Conservation (phyloP, 2,329 filamentous ascomycete genomes). For the Stagonosporopsis cucurbitacearum region DNA sequence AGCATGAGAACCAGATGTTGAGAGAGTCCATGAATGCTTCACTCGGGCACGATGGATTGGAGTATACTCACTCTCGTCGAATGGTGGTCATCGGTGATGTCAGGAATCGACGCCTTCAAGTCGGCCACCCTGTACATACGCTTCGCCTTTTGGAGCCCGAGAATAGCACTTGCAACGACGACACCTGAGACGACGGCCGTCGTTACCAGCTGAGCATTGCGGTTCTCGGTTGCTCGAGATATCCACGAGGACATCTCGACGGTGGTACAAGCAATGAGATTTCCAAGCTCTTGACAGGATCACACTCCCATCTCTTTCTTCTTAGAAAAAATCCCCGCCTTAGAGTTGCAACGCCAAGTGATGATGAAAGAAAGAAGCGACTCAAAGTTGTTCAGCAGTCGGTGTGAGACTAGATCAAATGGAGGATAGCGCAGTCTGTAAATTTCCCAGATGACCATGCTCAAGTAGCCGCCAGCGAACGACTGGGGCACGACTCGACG, state of each 20-base stretch:
- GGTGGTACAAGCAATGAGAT: background rate
- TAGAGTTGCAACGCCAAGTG: background rate
- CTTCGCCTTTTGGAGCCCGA: constrained; percentile 63
- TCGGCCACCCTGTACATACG: constrained; percentile 62
- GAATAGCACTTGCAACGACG: constrained; percentile 59
- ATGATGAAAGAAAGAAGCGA: constrained; percentile 5
- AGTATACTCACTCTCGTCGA: constrained; percentile 56
- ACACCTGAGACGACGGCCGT: constrained; percentile 68
- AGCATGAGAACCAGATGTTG: too few relatives aligned
- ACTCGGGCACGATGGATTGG: background rate
- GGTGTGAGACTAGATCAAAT: constrained; percentile 14
- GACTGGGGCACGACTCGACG: constrained; percentile 37
- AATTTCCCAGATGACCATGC: constrained; percentile 17
- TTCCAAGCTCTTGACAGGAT: background rate
- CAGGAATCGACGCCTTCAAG: constrained; percentile 67
- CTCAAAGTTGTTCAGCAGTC: constrained; percentile 12
- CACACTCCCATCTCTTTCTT: constrained; percentile 8
- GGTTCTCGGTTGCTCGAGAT: constrained; percentile 52
- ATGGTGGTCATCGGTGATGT: constrained; percentile 58
- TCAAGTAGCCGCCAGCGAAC: constrained; percentile 12
- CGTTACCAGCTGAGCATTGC: constrained; percentile 68
- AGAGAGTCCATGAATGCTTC: background rate
- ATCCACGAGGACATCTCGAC: constrained; percentile 55
- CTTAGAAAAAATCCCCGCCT: background rate
- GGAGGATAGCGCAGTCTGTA: constrained; percentile 5